Evolutionary conservation across 805 yeast genomes (phyloP).

Genomic region (Cyberlindnera suaveolens): DNA sequence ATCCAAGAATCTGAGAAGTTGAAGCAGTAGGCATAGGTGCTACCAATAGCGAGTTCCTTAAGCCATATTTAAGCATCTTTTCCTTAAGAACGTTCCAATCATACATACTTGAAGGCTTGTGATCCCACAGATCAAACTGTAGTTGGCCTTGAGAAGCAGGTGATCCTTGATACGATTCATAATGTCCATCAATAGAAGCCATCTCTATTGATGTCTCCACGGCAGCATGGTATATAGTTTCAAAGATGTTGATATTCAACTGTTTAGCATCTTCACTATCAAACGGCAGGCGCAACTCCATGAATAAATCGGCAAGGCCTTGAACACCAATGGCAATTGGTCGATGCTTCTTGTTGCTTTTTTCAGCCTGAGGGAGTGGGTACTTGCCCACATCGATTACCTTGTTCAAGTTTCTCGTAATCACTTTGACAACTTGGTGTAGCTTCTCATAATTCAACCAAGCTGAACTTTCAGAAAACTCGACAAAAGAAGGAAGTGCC

Average conservation of each 20-base stretch:
- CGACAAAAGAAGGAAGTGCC: conserved; percentile 78
- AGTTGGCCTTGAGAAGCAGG: conserved; percentile 82
- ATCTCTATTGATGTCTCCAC: conserved; percentile 80
- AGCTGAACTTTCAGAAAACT: conserved; percentile 35
- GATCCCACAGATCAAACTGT: conserved; percentile 85
- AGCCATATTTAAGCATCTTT: conserved; percentile 55
- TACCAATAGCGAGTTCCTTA: conserved; percentile 81
- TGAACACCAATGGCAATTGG: conserved; percentile 96
- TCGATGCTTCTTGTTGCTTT: conserved; percentile 72
- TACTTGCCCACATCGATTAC: conserved; percentile 80
- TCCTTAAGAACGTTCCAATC: conserved; percentile 77
- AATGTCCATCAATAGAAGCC: conserved; percentile 64
- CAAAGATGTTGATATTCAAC: conserved; percentile 79
- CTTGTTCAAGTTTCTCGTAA: conserved; percentile 69
- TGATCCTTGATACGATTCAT: conserved; percentile 73
- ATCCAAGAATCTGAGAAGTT: conserved; percentile 92
- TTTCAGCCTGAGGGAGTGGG: conserved; percentile 70
- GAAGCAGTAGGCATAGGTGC: conserved; percentile 99
- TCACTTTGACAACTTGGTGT: conserved; percentile 70
- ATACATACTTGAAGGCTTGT: conserved; percentile 69
- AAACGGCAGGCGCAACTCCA: conserved; percentile 73
- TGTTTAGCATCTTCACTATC: conserved; percentile 70
- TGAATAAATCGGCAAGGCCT: conserved; percentile 86
- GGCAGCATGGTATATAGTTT: conserved; percentile 92
- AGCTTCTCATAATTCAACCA: conserved; percentile 57